phyloP scores from a whole-genome alignment of 805 yeast species.

The Spencermartinsiella europaea region DNA sequence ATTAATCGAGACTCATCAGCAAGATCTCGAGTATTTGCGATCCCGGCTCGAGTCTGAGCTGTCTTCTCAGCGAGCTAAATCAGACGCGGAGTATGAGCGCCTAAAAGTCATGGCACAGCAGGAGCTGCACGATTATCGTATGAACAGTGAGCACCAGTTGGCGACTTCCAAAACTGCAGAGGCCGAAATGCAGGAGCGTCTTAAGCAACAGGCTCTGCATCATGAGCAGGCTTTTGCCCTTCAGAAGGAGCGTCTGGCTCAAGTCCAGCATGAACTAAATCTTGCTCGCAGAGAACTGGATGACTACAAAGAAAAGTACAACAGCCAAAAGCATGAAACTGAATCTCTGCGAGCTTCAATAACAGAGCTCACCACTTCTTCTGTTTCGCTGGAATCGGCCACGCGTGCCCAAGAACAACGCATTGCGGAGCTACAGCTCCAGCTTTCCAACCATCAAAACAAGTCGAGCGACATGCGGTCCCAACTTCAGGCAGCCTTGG shows the following conservation, averaged over 20 bases:
- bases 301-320: conserved; percentile 23
- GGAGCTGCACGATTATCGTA: conserved; percentile 20
- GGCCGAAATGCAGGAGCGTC: conserved; percentile 19
- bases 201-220: conserved; percentile 27
- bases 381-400: conserved; percentile 21
- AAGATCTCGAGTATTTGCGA: conserved; percentile 23
- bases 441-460: conserved; percentile 18
- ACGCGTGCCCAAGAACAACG: conserved; percentile 15
- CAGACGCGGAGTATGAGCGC: background rate
- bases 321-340: conserved; percentile 25
- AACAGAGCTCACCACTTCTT: conserved; percentile 26
- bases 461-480: conserved; percentile 19
- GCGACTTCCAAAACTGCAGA: conserved; percentile 25
- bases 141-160: background rate
- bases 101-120: conserved; percentile 6
- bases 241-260: conserved; percentile 22
- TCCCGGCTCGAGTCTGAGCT: conserved; percentile 31
- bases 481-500: conserved; percentile 26
- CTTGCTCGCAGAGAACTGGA: conserved; percentile 18
- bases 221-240: conserved; percentile 25
- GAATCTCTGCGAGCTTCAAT: conserved; percentile 27
- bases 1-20: background rate
- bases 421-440: conserved; percentile 19
- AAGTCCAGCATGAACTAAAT: background rate
- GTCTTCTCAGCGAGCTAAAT: background rate